These are phyloP conservation scores for Dispira simplex DNA, from an alignment of 192 early-diverging fungal genomes.

Conservation along the genomic window DNA sequence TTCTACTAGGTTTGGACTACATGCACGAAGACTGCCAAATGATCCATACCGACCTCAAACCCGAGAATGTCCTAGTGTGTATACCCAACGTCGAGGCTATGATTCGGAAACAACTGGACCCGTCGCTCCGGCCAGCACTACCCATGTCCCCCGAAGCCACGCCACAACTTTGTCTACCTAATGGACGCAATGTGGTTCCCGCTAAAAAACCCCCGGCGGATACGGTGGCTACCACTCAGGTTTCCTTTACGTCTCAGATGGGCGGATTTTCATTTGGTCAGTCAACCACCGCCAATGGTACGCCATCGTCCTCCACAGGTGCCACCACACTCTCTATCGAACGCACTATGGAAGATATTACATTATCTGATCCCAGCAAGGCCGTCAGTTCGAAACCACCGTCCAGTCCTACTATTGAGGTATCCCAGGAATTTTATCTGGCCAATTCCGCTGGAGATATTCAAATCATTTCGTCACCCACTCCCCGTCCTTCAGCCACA, in stretches of 20 bases:
- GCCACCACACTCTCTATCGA: constrained; percentile 31
- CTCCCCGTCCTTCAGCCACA: no score
- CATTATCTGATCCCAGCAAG: constrained; percentile 17
- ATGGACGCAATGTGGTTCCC: not conserved
- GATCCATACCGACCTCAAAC: constrained; percentile 97
- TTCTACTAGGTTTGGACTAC: constrained; percentile 84
- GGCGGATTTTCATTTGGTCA: not conserved
- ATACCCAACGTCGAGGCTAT: constrained; percentile 75
- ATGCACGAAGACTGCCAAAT: constrained; percentile 87
- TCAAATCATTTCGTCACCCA: no score
- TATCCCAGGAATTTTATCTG: not conserved
- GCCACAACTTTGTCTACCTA: not conserved
- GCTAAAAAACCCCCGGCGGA: not conserved
- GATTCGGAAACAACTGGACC: constrained; percentile 30
- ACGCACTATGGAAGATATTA: constrained; percentile 48
- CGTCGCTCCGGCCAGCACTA: not conserved
- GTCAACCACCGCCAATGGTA: not conserved
- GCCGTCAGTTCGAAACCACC: constrained; percentile 19
- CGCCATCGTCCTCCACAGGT: not conserved
- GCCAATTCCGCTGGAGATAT: no score
- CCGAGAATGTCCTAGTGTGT: constrained; percentile 92
- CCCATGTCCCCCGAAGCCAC: constrained; percentile 1
- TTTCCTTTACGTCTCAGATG: not conserved
- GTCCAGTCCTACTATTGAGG: not conserved
- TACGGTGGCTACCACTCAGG: not conserved